Conservation (phyloP, 805 yeast genomes). For the Cyberlindnera mississippiensis region DNA sequence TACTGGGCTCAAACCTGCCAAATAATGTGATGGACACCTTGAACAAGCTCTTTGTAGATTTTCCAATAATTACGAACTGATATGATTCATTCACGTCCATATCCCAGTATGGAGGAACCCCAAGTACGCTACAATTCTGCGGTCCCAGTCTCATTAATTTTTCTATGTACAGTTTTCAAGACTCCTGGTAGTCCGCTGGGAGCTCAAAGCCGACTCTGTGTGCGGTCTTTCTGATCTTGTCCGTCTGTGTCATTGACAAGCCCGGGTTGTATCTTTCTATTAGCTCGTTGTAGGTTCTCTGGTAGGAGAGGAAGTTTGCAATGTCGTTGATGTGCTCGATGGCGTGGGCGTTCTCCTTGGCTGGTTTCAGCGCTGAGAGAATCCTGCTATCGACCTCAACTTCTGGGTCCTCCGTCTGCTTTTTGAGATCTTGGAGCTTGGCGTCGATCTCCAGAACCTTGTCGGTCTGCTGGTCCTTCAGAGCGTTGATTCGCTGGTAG, state of each 20-base stretch:
- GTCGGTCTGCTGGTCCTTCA: conserved; percentile 20
- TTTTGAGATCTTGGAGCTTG: conserved; percentile 18
- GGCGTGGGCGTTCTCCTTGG: conserved; percentile 19
- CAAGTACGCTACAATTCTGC: no score
- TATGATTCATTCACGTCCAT: no score
- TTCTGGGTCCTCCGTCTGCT: conserved; percentile 16
- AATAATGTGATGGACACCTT: no score
- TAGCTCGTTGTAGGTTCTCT: conserved; percentile 72
- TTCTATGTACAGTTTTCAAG: background rate
- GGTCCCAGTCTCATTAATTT: no score
- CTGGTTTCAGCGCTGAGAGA: conserved; percentile 14
- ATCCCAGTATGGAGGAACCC: no score
- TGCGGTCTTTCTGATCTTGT: conserved; percentile 77
- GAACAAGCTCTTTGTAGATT: no score
- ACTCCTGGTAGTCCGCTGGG: conserved; percentile 33
- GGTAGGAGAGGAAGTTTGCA: conserved; percentile 59
- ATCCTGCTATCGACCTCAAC: conserved; percentile 15
- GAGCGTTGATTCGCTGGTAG: conserved; percentile 26
- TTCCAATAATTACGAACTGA: no score
- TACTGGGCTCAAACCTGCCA: no score
- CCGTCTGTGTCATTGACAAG: conserved; percentile 68
- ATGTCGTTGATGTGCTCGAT: conserved; percentile 52
- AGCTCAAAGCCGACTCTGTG: conserved; percentile 80
- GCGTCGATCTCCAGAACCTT: conserved; percentile 21
- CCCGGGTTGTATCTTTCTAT: conserved; percentile 88